Percentiles rank a stretch among this genome's conserved stretches.
These are phyloP conservation scores for Macrophomina pseudophaseolina DNA, from an alignment of 2,329 filamentous ascomycete genomes.

Conservation along the genomic window DNA sequence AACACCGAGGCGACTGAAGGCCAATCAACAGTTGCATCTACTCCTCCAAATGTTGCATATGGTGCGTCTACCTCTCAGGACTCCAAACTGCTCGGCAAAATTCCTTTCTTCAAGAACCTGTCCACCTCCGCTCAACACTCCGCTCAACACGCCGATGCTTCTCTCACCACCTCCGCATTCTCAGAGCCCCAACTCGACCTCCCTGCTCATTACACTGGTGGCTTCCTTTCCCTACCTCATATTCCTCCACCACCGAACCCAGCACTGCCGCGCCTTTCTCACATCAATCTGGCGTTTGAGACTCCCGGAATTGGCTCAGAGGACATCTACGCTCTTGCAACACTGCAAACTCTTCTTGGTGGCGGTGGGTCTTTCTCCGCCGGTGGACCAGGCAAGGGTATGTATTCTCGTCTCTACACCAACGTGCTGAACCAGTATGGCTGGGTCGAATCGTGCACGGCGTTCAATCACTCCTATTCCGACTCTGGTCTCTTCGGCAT, in stretches of 20 bases:
- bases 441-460: slow-evolving; percentile 94
- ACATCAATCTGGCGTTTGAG: slow-evolving; percentile 96
- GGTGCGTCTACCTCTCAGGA: slow-evolving; percentile 50
- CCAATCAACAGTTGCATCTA: slow-evolving; percentile 29
- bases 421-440: slow-evolving; percentile 97
- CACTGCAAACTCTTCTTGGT: slow-evolving; percentile 91
- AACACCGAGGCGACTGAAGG: slow-evolving; percentile 31
- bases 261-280: slow-evolving; percentile 78
- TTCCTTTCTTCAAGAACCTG: slow-evolving; percentile 89
- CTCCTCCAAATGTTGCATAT: slow-evolving; percentile 7
- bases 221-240: slow-evolving; percentile 83
- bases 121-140: slow-evolving; percentile 74
- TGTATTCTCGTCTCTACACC: slow-evolving; percentile 97
- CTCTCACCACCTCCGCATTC: slow-evolving; percentile 34
- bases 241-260: slow-evolving; percentile 80
- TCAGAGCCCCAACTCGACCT: slow-evolving; percentile 62
- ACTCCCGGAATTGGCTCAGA: slow-evolving; percentile 86
- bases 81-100: slow-evolving; percentile 75
- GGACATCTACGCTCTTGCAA: slow-evolving; percentile 95
- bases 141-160: slow-evolving; percentile 43
- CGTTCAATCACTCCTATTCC: slow-evolving; percentile 97
- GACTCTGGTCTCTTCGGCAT: slow-evolving; percentile 97
- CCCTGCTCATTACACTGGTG: slow-evolving; percentile 87
- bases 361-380: slow-evolving; percentile 96
- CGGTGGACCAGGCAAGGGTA: slow-evolving; percentile 95